These are phyloP conservation scores for Dictyostelium capitatum DNA, from an alignment of 78 protist genomes.

Conservation along the genomic window DNA sequence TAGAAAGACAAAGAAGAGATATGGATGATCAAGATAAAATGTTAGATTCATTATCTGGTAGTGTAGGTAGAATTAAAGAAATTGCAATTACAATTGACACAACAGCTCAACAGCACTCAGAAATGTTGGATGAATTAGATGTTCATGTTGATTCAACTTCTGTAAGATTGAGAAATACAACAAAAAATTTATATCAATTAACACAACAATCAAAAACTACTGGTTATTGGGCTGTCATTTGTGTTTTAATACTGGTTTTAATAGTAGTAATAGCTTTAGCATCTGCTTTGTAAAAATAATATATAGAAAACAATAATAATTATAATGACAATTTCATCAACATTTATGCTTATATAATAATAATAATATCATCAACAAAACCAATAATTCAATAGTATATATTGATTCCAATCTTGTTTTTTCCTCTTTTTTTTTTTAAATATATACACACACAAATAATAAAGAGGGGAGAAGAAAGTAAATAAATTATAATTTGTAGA, in stretches of 20 bases:
- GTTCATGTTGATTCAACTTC: slow-evolving; percentile 56
- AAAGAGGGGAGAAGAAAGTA: too few relatives aligned
- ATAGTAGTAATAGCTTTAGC: slow-evolving; percentile 53
- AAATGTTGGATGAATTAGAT: slow-evolving; percentile 49
- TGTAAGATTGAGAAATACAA: slow-evolving; percentile 43
- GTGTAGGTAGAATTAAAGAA: slow-evolving; percentile 38
- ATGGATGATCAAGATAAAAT: slow-evolving; percentile 66
- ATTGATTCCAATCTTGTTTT: too few relatives aligned
- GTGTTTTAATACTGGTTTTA: slow-evolving; percentile 48
- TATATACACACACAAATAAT: too few relatives aligned
- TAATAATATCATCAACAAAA: not conserved
- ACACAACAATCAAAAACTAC: slow-evolving; percentile 50
- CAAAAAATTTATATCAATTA: slow-evolving; percentile 19
- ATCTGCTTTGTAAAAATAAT: not conserved
- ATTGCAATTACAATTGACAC: slow-evolving; percentile 46
- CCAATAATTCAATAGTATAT: not conserved
- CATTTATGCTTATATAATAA: too few relatives aligned
- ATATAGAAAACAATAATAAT: not conserved
- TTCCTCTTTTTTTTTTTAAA: too few relatives aligned
- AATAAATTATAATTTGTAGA: too few relatives aligned
- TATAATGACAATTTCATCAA: not conserved
- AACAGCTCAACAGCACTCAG: slow-evolving; percentile 50
- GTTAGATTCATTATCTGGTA: slow-evolving; percentile 39
- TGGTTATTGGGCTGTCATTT: slow-evolving; percentile 43
- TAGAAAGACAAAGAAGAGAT: slow-evolving; percentile 33